Evolutionary conservation across 2,329 filamentous ascomycete species (phyloP), one percentile per base, ranked within the genome.

Genomic region (Verticillium alfalfae): DNA sequence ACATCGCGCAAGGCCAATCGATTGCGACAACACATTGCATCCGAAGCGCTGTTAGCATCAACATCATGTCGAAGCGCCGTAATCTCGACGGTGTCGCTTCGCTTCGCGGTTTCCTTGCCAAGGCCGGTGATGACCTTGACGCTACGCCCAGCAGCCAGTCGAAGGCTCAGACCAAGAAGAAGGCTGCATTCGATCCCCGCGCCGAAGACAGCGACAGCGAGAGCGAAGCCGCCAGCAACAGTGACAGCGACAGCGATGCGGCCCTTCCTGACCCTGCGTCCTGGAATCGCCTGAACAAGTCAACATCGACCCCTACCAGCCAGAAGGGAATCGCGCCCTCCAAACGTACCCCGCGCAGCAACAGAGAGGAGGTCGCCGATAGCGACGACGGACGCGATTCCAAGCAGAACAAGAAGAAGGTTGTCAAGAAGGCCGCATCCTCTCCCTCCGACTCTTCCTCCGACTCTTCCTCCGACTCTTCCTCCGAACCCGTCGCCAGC

Each of bases 281-380:
- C 13, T 26, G 63, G 12, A 56, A 34, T 5, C 61, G 38, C 16
- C 45, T 63, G 37, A 66, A 66, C 62, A 58, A 58, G 56, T 26
- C 56, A 12, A 22, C 26, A 13, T 34, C 31, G 41, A 41, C 52
- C 15, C 31, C 49, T 8, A 45, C 34, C 49, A 34, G 60, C 52
- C 45, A 39, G 3, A 55, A 54, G 22, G 56, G 61, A 45, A 54
- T 52, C 12, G 59, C 62, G 8, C 62, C 65, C 6, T 34, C 61
- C 56, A 65, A 66, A 59, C 60, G 63, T 34, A 52, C 58, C 41
- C 61, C 63, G 60, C 71, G 68, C 62, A 69, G 65, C 69, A 72
- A 73, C 65, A 63, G 71, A 54, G 73, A 75, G 26, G 76, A 78
- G 64, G 77, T 79, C 62, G 75, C 75, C 67, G 76, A 79, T 61